Evolutionary conservation across 2,329 filamentous ascomycete genomes (phyloP), one percentile per base, ranked within the genome.

Genomic region (Phialophora expanda): DNA sequence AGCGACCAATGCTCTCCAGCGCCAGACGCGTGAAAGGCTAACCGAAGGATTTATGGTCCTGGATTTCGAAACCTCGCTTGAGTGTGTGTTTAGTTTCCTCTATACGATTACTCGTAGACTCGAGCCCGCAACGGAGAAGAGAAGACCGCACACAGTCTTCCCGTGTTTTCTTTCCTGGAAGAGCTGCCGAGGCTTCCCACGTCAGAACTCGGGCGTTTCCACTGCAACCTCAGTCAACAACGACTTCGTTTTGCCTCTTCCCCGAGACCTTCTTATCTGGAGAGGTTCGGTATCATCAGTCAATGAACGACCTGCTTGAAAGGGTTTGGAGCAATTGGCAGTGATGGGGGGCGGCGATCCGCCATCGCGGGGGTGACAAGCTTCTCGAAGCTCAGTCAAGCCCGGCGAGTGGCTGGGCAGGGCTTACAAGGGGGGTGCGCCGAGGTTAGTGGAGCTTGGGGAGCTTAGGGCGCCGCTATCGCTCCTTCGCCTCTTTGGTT

Each of bases 371-470:
- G 56, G 38, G 26, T 24, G 46, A 51, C 46, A 61, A 61, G 58
- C 58, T 61, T 61, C 58, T 61, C 44, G 58, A 61, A 61, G 58
- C 46, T 55, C 28, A 30, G 28, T 24, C 53, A 55, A 34, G 53
- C 53, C 12, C 30, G 53, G 14, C 28, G 53, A 55, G 14, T 34
- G 30, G 26, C 53, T 56, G 30, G 53, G 24, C 20, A 12, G 14
- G 17, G 26, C 14, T 30, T 50, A 24, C 44, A 46, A 7, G 41
- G 24, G 44, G 34, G 38, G 17, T 7, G 38, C 38, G 14, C 38
- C 38, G 38, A 9, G 17, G 14, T 17, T 44, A 44, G 38, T 2
- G 12, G 17, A 44, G 17, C 14, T 14, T 7, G 5, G 38, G 17
- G 17, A 8, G 38, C 14, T 38, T 38, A 17, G 12, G 34, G 56